These are phyloP conservation scores for Ilyonectria mors-panacis DNA, from an alignment of 2,329 filamentous ascomycete genomes.

Conservation along the genomic window DNA sequence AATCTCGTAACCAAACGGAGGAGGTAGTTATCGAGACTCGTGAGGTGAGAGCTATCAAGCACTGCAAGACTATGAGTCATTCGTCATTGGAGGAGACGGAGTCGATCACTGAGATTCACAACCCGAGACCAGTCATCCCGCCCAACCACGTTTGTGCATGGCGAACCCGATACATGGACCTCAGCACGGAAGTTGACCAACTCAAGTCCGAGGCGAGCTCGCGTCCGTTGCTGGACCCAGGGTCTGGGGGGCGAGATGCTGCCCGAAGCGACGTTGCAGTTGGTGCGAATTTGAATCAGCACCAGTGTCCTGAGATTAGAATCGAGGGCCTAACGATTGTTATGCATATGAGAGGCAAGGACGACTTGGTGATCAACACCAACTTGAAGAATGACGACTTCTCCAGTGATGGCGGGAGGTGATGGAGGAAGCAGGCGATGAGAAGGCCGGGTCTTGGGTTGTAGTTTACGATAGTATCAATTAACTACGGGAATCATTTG, in stretches of 20 bases:
- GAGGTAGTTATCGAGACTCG: conserved; percentile 17
- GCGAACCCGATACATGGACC: conserved; percentile 59
- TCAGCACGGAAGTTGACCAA: conserved; percentile 59
- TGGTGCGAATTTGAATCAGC: conserved; percentile 32
- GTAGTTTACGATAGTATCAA: conserved; percentile 25
- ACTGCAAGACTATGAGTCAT: conserved; percentile 21
- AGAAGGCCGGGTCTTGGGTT: conserved; percentile 17
- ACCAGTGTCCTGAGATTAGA: conserved; percentile 55
- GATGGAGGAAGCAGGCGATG: conserved; percentile 8
- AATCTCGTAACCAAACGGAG: conserved; percentile 11
- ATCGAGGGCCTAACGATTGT: conserved; percentile 67
- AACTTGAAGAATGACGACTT: conserved; percentile 53
- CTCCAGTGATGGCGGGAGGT: conserved; percentile 2
- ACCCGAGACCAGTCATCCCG: conserved; percentile 54
- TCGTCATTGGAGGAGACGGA: conserved; percentile 26
- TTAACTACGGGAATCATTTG: neutral
- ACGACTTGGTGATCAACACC: conserved; percentile 68
- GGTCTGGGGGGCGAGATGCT: conserved; percentile 29
- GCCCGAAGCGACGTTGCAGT: conserved; percentile 38
- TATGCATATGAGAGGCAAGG: conserved; percentile 64
- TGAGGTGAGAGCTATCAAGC: conserved; percentile 12
- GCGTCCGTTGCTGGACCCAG: conserved; percentile 26
- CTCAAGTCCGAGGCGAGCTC: conserved; percentile 58
- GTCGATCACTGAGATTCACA: conserved; percentile 46
- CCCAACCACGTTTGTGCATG: conserved; percentile 59